Percentiles rank a stretch among this genome's conserved stretches.
phyloP scores from a whole-genome alignment of 2,329 filamentous ascomycete genomes.

The Trichoderma endophyticum region DNA sequence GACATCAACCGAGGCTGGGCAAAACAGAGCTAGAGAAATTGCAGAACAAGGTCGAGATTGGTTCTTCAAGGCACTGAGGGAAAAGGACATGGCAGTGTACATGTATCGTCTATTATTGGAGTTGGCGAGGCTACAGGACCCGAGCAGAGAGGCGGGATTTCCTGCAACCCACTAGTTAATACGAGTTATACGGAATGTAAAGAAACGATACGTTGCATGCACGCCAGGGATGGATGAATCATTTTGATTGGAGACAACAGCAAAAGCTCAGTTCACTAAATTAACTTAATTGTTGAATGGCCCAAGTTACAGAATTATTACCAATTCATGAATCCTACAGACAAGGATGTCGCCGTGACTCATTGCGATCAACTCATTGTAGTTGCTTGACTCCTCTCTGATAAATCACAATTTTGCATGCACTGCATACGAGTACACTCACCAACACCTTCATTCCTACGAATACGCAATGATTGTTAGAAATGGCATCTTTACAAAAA shows the following conservation, averaged over 20 bases:
- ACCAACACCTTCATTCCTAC: not conserved
- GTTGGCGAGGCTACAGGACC: slow-evolving; percentile 43
- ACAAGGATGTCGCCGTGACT: not conserved
- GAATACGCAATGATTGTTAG: not conserved
- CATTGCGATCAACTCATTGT: not conserved
- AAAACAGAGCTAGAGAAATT: slow-evolving; percentile 46
- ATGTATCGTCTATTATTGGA: slow-evolving; percentile 61
- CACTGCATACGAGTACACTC: too few relatives aligned
- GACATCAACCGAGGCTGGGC: slow-evolving; percentile 44
- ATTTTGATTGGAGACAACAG: not conserved
- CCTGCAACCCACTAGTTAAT: not conserved
- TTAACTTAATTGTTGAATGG: not conserved
- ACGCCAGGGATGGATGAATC: not conserved
- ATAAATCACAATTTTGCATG: not conserved
- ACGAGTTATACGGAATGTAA: not conserved
- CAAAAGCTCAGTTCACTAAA: not conserved
- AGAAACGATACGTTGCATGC: not conserved
- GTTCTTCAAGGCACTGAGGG: slow-evolving; percentile 51
- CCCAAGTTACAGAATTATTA: not conserved
- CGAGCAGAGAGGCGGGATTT: slow-evolving; percentile 3
- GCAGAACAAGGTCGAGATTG: slow-evolving; percentile 54
- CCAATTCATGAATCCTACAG: not conserved
- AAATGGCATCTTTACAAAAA: not conserved
- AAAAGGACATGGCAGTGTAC: slow-evolving; percentile 59
- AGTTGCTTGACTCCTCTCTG: not conserved